Base-by-base conservation (phyloP, 192 early-diverging fungal genomes). In the Backusella tarrabulga region DNA sequence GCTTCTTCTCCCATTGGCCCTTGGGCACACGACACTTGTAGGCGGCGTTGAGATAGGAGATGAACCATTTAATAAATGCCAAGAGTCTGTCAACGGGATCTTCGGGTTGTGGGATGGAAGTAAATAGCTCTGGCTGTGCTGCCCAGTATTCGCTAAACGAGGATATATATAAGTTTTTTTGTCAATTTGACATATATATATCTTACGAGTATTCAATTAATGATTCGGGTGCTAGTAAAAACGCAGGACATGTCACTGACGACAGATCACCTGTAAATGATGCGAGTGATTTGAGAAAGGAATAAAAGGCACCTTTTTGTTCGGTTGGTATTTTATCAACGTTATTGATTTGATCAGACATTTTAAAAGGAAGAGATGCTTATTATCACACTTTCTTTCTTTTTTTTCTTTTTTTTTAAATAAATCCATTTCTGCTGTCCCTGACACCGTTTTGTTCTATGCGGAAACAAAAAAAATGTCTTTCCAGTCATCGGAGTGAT, bases 231-330 rank as follows among this genome's bases (percentile, higher is more conserved):
- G 89, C 90, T 19, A 94, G 82, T 14, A 94, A 74, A 76, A 93
- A 94, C 34, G 90, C 88, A 71, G 93, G 93, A 76, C 91, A 92
- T 5, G 92, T 93, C 52, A 94, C 81, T 66, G 87, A 83, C 8
- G 91, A 93, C 56, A 94, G 83, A 78, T 94, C 93, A 19, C 92
- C 93, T 12, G 93, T 91, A 73, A 92, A 92, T 56, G 91, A 88
- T 15, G 89, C 85, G 7, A 94, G 78, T n/a, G 88, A 88, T 73
- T 88, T 86, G 41, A 92, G 52, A 74, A 93, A 92, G 3, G 85
- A 85, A 68, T 87, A 84, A 76, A 92, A 87, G 34, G 89, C 89
- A 21, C 87, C 87, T 68, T 86, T 87, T 71, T 90, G 86, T 44
- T 88, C 87, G 35, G 81, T 73, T 15, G 90, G 89, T n/a, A 91